These are phyloP conservation scores for Malassezia psittaci DNA, from an alignment of 1,284 basidiomycete species.

Conservation along the genomic window DNA sequence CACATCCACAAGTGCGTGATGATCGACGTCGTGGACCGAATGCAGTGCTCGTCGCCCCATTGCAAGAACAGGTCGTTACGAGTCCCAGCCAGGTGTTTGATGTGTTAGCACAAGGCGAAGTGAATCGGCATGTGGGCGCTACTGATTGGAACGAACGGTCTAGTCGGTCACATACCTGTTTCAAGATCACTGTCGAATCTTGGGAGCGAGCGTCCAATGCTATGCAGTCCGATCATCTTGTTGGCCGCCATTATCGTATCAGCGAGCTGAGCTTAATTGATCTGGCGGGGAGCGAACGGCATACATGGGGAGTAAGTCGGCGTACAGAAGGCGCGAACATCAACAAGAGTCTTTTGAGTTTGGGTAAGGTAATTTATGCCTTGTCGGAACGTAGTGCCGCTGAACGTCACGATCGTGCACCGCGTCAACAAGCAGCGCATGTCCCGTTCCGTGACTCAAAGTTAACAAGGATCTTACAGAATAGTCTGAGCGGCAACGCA, in stretches of 20 bases:
- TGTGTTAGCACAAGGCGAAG: conserved; percentile 73
- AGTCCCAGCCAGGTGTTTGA: conserved; percentile 73
- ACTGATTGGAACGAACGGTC: conserved; percentile 96
- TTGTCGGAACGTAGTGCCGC: conserved; percentile 26
- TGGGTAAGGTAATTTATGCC: conserved; percentile 45
- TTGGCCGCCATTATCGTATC: conserved; percentile 18
- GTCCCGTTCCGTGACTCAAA: conserved; percentile 94
- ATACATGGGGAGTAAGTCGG: conserved; percentile 50
- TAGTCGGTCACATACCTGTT: conserved; percentile 73
- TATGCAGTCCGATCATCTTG: not conserved
- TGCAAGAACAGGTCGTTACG: conserved; percentile 83
- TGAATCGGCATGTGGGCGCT: conserved; percentile 75
- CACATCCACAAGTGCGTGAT: conserved; percentile 47
- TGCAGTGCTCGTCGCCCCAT: conserved; percentile 56
- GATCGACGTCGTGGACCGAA: conserved; percentile 23
- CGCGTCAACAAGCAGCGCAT: conserved; percentile 49
- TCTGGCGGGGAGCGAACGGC: conserved; percentile 88
- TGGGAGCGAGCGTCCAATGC: conserved; percentile 17
- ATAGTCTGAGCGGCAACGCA: conserved; percentile 85
- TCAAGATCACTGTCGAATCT: conserved; percentile 51
- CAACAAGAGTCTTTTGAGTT: conserved; percentile 52
- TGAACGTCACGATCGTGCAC: not conserved
- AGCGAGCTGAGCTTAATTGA: conserved; percentile 68
- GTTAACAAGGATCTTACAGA: conserved; percentile 81
- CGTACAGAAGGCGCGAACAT: conserved; percentile 51